phyloP scores from a whole-genome alignment of 768 basidiomycete genomes.

The Calocera cornea region DNA sequence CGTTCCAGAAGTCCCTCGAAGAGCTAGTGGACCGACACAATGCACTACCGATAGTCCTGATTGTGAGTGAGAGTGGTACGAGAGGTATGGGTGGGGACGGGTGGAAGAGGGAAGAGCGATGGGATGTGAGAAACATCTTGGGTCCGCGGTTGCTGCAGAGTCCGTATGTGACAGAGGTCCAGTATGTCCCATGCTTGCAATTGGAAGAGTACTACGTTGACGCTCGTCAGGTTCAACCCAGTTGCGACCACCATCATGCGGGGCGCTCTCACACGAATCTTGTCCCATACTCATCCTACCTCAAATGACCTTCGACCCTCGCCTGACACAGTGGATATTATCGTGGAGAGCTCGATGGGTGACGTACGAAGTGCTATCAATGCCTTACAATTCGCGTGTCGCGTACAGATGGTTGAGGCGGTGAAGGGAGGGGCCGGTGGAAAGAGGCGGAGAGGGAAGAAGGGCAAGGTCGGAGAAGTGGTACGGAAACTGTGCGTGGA shows the following conservation, averaged over 20 bases:
- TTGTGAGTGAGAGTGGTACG: constrained; percentile 70
- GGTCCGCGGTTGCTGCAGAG: constrained; percentile 54
- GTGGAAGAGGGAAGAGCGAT: constrained; percentile 38
- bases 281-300: constrained; percentile 32
- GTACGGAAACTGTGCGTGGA: constrained; percentile 21
- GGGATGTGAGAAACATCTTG: constrained; percentile 58
- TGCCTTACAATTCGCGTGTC: constrained; percentile 76
- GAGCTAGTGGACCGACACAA: constrained; percentile 33
- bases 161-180: constrained; percentile 65
- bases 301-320: constrained; percentile 29
- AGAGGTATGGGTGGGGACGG: constrained; percentile 40
- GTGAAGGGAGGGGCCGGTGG: constrained; percentile 23
- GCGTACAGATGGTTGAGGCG: constrained; percentile 25
- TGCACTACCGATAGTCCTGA: constrained; percentile 40
- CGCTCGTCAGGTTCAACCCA: constrained; percentile 62
- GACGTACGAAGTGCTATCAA: constrained; percentile 91
- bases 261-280: constrained; percentile 56
- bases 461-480: constrained; percentile 15
- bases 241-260: constrained; percentile 76
- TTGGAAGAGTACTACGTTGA: neutral
- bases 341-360: constrained; percentile 71
- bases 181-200: constrained; percentile 36
- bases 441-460: constrained; percentile 23
- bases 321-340: constrained; percentile 55
- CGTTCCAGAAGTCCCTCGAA: constrained; percentile 59